Evolutionary conservation across 495 filamentous ascomycete species (phyloP).

Genomic region (Trichoderma reesei): DNA sequence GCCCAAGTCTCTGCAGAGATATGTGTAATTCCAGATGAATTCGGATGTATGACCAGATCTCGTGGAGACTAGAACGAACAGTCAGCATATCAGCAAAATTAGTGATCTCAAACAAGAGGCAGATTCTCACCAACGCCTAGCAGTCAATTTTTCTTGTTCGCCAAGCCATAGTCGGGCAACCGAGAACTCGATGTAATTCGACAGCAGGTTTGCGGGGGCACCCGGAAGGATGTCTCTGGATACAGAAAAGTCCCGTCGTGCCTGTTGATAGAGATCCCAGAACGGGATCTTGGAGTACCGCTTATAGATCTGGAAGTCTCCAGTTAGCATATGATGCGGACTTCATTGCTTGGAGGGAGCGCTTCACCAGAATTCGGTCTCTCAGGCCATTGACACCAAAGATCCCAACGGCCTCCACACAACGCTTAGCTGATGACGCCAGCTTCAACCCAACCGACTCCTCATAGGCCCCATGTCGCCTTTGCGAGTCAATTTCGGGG

Average conservation of each 20-base stretch:
- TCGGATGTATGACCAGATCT: constrained; percentile 24
- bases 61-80: constrained; percentile 18
- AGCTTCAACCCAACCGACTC: constrained; percentile 29
- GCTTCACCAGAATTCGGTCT: constrained; percentile 38
- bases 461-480: constrained; percentile 28
- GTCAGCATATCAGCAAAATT: background rate
- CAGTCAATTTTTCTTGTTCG: background rate
- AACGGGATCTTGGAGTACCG: constrained; percentile 32
- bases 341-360: background rate
- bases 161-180: constrained; percentile 5
- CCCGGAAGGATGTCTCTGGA: constrained; percentile 6
- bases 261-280: constrained; percentile 23
- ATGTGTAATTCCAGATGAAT: constrained; percentile 39
- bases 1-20: constrained; percentile 38
- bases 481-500: constrained; percentile 19
- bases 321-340: background rate
- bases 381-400: constrained; percentile 46
- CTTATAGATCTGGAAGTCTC: constrained; percentile 34
- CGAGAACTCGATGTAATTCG: constrained; percentile 7
- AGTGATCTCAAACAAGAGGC: background rate
- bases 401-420: constrained; percentile 30
- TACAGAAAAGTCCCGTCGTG: constrained; percentile 22
- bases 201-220: constrained; percentile 1
- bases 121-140: background rate
- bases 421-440: constrained; percentile 24